Percentiles rank a stretch among this genome's conserved stretches.
Evolutionary conservation across 2,329 filamentous ascomycete genomes (phyloP).

Genomic region (Triangularia verruculosa): DNA sequence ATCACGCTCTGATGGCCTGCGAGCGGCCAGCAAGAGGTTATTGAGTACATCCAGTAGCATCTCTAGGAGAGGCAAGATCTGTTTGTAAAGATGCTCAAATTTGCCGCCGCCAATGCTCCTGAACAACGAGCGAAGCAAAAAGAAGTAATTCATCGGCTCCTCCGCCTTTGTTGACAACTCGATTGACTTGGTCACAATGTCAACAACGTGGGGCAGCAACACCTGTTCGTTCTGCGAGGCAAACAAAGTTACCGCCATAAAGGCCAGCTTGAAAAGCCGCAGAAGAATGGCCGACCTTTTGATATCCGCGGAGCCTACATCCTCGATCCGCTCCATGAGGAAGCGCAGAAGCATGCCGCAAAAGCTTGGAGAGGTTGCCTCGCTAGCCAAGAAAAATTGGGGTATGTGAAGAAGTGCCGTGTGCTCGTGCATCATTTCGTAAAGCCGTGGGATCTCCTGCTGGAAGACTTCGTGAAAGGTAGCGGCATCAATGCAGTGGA

Average conservation of each 20-base stretch:
- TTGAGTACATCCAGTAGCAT: slow-evolving; percentile 98
- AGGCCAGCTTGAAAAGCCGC: slow-evolving; percentile 93
- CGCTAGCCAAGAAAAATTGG: slow-evolving; percentile 97
- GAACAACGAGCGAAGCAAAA: slow-evolving; percentile 87
- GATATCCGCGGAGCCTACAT: slow-evolving; percentile 88
- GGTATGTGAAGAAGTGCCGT: slow-evolving; percentile 90
- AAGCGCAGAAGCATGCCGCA: slow-evolving; percentile 98
- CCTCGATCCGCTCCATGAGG: slow-evolving; percentile 92
- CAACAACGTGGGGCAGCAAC: slow-evolving; percentile 89
- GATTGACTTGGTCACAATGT: slow-evolving; percentile 96
- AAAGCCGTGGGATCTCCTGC: slow-evolving; percentile 92
- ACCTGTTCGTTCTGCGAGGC: slow-evolving; percentile 94
- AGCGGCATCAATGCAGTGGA: slow-evolving; percentile 96
- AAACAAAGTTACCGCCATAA: slow-evolving; percentile 98
- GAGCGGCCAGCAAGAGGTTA: slow-evolving; percentile 83
- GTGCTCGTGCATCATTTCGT: slow-evolving; percentile 97
- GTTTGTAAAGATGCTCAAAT: slow-evolving; percentile 97
- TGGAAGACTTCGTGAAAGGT: slow-evolving; percentile 99
- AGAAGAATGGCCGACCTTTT: slow-evolving; percentile 91
- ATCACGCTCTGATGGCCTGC: slow-evolving; percentile 87
- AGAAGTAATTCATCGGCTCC: slow-evolving; percentile 98
- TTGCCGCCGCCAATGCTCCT: slow-evolving; percentile 94
- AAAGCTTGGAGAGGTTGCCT: slow-evolving; percentile 95
- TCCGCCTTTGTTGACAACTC: slow-evolving; percentile 93
- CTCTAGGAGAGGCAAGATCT: slow-evolving; percentile 91